Evolutionary conservation across 805 yeast genomes (phyloP).

Genomic region (Ogataea glucozyma): DNA sequence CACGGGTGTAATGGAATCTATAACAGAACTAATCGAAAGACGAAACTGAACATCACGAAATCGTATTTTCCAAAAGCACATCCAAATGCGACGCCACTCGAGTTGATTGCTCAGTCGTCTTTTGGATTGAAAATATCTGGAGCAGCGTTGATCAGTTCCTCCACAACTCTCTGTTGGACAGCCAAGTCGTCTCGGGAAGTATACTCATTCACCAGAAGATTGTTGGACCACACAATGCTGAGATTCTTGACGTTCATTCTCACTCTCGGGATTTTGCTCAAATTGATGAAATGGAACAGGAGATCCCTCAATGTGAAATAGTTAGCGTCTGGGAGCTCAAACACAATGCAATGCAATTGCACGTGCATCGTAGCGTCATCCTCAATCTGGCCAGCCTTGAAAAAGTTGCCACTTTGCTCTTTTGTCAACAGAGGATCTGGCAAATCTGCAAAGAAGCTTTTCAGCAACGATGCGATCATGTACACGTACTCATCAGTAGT

Average conservation of each 20-base stretch:
- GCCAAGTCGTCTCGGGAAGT: conserved; percentile 52
- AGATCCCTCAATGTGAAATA: conserved; percentile 87
- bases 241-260: conserved; percentile 82
- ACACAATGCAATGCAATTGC: conserved; percentile 85
- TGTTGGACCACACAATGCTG: conserved; percentile 95
- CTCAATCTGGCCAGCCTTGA: conserved; percentile 68
- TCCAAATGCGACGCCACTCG: background rate
- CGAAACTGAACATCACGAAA: no score
- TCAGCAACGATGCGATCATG: conserved; percentile 83
- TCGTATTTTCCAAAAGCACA: no score
- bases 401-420: conserved; percentile 59
- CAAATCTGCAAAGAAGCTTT: conserved; percentile 76
- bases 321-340: conserved; percentile 89
- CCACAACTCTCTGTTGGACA: conserved; percentile 63
- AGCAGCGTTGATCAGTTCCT: conserved; percentile 80
- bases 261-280: conserved; percentile 50
- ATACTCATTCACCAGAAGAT: conserved; percentile 66
- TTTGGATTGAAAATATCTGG: conserved; percentile 62
- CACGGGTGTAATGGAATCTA: no score
- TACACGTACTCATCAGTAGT: conserved; percentile 80
- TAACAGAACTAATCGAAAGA: no score
- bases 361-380: conserved; percentile 59
- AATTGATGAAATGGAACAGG: conserved; percentile 66
- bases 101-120: conserved; percentile 12
- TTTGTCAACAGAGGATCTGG: conserved; percentile 84